Evolutionary conservation across 345 rosid genomes (phyloP).

Genomic region (Citrus mangshanensis): DNA sequence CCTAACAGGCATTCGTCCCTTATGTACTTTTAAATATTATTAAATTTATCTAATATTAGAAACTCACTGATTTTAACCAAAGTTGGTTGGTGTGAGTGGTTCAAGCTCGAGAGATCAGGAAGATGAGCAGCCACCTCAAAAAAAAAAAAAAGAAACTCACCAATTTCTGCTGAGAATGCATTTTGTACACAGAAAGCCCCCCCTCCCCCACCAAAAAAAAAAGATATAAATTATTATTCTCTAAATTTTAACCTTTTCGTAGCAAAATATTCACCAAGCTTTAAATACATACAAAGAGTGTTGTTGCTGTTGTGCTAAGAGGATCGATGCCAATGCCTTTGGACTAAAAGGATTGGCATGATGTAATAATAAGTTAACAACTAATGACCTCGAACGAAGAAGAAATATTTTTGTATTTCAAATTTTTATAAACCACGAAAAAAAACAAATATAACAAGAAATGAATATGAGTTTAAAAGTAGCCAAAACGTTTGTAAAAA

Average conservation of each 20-base stretch:
- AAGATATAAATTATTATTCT: neutral
- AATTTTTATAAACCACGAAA: neutral
- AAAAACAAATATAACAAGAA: neutral
- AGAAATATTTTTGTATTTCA: neutral
- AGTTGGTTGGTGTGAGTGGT: too few relatives aligned
- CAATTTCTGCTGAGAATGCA: neutral
- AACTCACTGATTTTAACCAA: too few relatives aligned
- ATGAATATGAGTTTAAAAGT: neutral
- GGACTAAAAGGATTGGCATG: neutral
- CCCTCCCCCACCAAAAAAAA: too few relatives aligned
- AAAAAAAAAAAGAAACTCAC: neutral
- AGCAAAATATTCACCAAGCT: slow-evolving; percentile 25
- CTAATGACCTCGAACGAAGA: neutral
- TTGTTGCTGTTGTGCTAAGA: neutral
- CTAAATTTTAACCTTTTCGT: slow-evolving; percentile 10
- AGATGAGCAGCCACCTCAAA: too few relatives aligned
- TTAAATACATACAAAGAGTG: neutral
- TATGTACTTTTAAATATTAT: too few relatives aligned
- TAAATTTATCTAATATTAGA: too few relatives aligned
- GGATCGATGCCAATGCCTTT: slow-evolving; percentile 23
- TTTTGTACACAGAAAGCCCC: too few relatives aligned
- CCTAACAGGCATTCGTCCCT: too few relatives aligned
- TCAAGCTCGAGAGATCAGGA: too few relatives aligned
- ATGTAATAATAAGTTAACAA: neutral
- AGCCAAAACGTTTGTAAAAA: neutral